These are phyloP conservation scores for Starmerella floris DNA, from an alignment of 805 yeast genomes.

Conservation along the genomic window DNA sequence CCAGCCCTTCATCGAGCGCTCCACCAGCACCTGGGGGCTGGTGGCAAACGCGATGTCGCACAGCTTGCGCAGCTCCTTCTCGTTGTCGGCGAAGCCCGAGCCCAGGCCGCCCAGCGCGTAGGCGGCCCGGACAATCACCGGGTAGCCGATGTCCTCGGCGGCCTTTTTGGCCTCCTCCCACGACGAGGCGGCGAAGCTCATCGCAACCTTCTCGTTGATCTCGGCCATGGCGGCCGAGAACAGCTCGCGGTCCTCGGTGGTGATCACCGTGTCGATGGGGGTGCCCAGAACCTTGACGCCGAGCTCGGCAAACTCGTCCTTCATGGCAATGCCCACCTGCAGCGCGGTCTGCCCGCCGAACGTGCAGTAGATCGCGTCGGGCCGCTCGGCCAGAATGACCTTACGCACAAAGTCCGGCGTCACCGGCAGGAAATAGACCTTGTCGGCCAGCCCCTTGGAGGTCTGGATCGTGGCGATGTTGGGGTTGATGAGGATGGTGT, in stretches of 20 bases:
- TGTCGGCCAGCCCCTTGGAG: constrained; percentile 93
- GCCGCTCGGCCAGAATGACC: constrained; percentile 86
- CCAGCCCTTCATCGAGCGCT: constrained; percentile 98
- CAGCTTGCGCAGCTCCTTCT: constrained; percentile 63
- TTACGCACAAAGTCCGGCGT: constrained; percentile 92
- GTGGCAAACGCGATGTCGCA: constrained; percentile 89
- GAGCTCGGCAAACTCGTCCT: constrained; percentile 82
- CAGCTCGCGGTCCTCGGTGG: constrained; percentile 95
- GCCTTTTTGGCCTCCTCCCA: constrained; percentile 75
- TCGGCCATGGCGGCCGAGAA: constrained; percentile 91
- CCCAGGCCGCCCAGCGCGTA: constrained; percentile 96
- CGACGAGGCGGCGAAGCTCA: constrained; percentile 70
- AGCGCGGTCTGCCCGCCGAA: constrained; percentile 99
- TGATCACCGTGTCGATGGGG: constrained; percentile 85
- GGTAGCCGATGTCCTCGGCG: constrained; percentile 78
- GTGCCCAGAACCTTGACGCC: constrained; percentile 97
- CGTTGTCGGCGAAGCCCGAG: constrained; percentile 91
- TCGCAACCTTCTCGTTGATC: constrained; percentile 90
- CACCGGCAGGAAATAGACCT: constrained; percentile 96
- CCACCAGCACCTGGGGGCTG: constrained; percentile 91
- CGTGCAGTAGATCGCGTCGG: constrained; percentile 92
- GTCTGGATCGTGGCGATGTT: constrained; percentile 98
- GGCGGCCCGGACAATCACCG: constrained; percentile 95
- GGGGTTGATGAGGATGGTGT: constrained; percentile 91
- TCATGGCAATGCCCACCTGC: constrained; percentile 86